Percentiles rank a stretch among this genome's conserved stretches.
phyloP scores from a whole-genome alignment of 2,329 filamentous ascomycete species.

The Pseudopyrenochaeta lycopersici region DNA sequence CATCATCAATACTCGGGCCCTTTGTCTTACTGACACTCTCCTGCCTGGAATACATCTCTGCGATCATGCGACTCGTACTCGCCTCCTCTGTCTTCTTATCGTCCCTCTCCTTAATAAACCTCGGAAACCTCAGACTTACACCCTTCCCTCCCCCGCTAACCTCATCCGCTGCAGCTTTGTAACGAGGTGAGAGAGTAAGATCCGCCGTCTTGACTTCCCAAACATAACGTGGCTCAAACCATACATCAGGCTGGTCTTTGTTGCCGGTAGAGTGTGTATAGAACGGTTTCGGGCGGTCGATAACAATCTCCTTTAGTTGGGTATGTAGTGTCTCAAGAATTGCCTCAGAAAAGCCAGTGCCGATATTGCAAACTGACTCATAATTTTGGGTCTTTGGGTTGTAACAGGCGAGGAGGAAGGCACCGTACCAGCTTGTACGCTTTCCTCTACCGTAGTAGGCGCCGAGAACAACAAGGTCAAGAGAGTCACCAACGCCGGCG shows the following conservation, averaged over 20 bases:
- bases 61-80: constrained; percentile 83
- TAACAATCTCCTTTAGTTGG: constrained; percentile 77
- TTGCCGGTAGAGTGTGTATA: constrained; percentile 84
- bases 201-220: constrained; percentile 99
- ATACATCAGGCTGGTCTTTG: constrained; percentile 96
- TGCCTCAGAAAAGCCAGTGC: constrained; percentile 95
- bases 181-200: constrained; percentile 88
- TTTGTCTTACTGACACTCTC: constrained; percentile 89
- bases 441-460: constrained; percentile 96
- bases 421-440: constrained; percentile 93
- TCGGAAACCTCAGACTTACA: constrained; percentile 87
- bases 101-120: constrained; percentile 90
- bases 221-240: constrained; percentile 93
- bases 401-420: constrained; percentile 94
- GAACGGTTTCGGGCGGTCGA: constrained; percentile 92
- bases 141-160: constrained; percentile 77
- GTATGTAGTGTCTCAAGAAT: constrained; percentile 86
- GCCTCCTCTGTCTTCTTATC: constrained; percentile 97
- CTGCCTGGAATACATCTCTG: constrained; percentile 97
- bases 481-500: constrained; percentile 88
- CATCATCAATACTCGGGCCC: constrained; percentile 88
- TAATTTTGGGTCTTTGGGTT: constrained; percentile 82
- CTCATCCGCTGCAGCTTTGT: constrained; percentile 88
- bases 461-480: constrained; percentile 94
- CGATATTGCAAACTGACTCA: constrained; percentile 98